These are phyloP conservation scores for Phragmites australis DNA, from an alignment of 176 grass and related monocot genomes.

Conservation along the genomic window DNA sequence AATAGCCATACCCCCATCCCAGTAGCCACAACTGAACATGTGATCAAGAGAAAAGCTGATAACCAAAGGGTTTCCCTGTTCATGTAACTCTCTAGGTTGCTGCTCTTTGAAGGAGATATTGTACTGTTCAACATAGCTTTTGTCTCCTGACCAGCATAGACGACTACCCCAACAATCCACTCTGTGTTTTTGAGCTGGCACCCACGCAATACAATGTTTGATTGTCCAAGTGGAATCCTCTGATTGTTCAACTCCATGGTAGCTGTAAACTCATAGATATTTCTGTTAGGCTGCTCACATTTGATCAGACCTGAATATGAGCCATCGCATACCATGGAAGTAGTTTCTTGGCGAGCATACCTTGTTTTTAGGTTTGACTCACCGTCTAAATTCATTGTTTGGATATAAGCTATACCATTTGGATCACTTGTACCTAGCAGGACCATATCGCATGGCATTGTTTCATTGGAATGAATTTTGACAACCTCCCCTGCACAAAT, in stretches of 20 bases:
- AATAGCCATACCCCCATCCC: conserved; percentile 97
- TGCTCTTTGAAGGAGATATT: conserved; percentile 94
- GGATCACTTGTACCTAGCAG: conserved; percentile 84
- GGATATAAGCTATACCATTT: conserved; percentile 99
- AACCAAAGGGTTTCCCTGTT: conserved; percentile 99
- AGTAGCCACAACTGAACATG: conserved; percentile 90
- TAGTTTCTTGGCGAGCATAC: conserved; percentile 93
- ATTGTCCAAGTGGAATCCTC: conserved; percentile 90
- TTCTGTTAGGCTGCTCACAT: conserved; percentile 97
- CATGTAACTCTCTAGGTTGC: conserved; percentile 97
- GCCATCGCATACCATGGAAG: conserved; percentile 55
- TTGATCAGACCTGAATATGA: conserved; percentile 75
- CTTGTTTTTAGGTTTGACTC: conserved; percentile 99
- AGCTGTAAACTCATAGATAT: conserved; percentile 98
- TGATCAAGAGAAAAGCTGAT: conserved; percentile 93
- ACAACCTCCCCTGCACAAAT: conserved; percentile 93
- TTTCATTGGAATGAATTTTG: conserved; percentile 84
- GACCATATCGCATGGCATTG: conserved; percentile 98
- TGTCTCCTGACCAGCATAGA: conserved; percentile 99
- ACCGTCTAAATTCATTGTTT: conserved; percentile 99
- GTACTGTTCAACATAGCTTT: conserved; percentile 99
- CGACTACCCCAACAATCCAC: conserved; percentile 88
- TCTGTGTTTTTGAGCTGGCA: conserved; percentile 98
- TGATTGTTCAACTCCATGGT: conserved; percentile 85
- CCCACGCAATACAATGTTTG: conserved; percentile 93